Conservation (phyloP, 164 flowering plant genomes). For the Platanus orientalis region DNA sequence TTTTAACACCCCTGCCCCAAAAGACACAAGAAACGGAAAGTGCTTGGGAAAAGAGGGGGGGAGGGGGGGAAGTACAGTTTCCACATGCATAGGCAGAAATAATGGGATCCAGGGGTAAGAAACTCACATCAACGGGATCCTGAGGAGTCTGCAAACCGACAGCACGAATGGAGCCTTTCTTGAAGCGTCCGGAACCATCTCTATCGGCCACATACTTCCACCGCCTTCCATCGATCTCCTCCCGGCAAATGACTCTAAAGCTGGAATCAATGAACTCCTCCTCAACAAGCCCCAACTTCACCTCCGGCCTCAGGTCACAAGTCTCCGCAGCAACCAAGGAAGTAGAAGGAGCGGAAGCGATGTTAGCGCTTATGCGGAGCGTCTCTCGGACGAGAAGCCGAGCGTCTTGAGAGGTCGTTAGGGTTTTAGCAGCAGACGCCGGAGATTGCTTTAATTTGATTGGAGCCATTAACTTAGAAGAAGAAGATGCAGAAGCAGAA, state of each 20-base stretch:
- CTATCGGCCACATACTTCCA: constrained; percentile 69
- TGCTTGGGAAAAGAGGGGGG: too few species aligned
- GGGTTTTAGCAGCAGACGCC: constrained; percentile 21
- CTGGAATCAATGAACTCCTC: constrained; percentile 53
- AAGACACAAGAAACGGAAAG: too few species aligned
- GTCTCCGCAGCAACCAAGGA: constrained; percentile 10
- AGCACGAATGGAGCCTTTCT: constrained; percentile 62
- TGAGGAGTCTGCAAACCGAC: constrained; percentile 63
- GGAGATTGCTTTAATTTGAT: constrained; percentile 38
- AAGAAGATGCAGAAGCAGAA: too few species aligned
- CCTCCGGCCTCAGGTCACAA: constrained; percentile 13
- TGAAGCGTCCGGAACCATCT: constrained; percentile 25
- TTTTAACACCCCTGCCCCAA: too few species aligned
- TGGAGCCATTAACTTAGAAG: constrained; percentile 29
- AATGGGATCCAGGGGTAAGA: not conserved
- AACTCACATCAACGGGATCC: constrained; percentile 61
- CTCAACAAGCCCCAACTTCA: constrained; percentile 33
- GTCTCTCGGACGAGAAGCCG: constrained; percentile 82
- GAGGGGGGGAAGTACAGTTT: too few species aligned
- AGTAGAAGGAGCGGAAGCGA: constrained; percentile 52
- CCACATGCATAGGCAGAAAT: not conserved
- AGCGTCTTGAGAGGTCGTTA: constrained; percentile 44
- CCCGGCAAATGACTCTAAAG: constrained; percentile 69
- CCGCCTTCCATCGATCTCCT: constrained; percentile 75
- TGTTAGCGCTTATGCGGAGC: constrained; percentile 72